Evolutionary conservation across 257 asterid species (phyloP).

Genomic region (Agastache rugosa): DNA sequence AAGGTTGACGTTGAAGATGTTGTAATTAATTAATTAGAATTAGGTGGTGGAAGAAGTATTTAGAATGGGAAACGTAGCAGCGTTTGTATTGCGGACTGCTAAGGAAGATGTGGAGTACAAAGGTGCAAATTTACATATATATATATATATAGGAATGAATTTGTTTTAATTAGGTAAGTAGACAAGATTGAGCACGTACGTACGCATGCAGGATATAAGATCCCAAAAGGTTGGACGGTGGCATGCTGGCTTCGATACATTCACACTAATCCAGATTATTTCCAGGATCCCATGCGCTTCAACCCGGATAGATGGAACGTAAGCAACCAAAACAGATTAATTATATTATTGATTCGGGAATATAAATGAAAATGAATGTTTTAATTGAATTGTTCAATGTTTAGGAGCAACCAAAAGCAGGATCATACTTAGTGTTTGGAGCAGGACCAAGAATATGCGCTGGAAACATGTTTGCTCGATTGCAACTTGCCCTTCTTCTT

Average conservation of each 20-base stretch:
- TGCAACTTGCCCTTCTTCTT: slow-evolving; percentile 51
- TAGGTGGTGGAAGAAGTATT: slow-evolving; percentile 67
- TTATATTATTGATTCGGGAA: no score
- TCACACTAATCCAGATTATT: slow-evolving; percentile 57
- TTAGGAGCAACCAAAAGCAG: slow-evolving; percentile 49
- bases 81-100: slow-evolving; percentile 49
- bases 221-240: slow-evolving; percentile 70
- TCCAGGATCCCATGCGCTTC: slow-evolving; percentile 60
- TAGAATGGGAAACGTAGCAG: slow-evolving; percentile 57
- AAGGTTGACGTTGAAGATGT: neutral
- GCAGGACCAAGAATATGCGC: slow-evolving; percentile 67
- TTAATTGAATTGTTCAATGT: neutral
- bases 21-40: neutral
- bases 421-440: slow-evolving; percentile 62
- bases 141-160: no score
- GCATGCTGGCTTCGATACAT: slow-evolving; percentile 59
- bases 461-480: slow-evolving; percentile 70
- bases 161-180: no score
- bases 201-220: slow-evolving; percentile 50
- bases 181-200: no score
- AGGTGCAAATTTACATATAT: slow-evolving; percentile 46
- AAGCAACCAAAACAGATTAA: neutral
- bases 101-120: slow-evolving; percentile 54
- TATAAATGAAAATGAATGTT: no score
- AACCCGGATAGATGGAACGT: slow-evolving; percentile 69